Evolutionary conservation across 108 stramenopile species (phyloP), one percentile per base, ranked within the genome.

Genomic region (Seminavis robusta): DNA sequence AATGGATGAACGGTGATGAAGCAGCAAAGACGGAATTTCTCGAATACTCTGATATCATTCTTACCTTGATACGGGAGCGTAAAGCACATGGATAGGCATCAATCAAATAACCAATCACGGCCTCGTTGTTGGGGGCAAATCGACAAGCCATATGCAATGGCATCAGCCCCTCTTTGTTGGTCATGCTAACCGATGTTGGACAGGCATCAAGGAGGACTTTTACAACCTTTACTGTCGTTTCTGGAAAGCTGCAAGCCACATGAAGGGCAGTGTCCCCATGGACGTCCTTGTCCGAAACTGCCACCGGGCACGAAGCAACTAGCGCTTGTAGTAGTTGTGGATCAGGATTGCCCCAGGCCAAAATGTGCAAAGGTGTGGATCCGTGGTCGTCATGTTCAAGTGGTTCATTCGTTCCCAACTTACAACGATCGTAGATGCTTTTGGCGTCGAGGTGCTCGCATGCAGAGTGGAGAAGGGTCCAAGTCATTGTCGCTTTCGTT

Each of bases 161-260:
- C 38, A 77, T 39, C 38, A 71, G 67, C 0, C 76, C 76, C 39
- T 77, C 71, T 26, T 77, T 70, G 41, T 77, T 77, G 32, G 69
- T 64, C 23, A 73, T 61, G 37, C 54, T 69, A 26, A 77, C 57
- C 6, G 76, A 66, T 10, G 47, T 57, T 11, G 71, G 71, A 43
- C 62, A 73, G 40, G 55, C 27, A 17, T 59, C 45, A 9, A 59
- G 10, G 5, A 59, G 17, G 4, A 26, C 31, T 16, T 37, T 6
- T 11, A 59, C 37, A 4, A 47, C 58, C n/a, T 32, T 16, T 8
- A 20, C 4, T 28, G 44, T 17, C 52, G 23, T 52, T 3, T 33
- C 5, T 3, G 52, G 47, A 5, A 29, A 28, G n/a, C 47, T 48
- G 9, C 27, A 25, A 26, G 47, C 47, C 9, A 48, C 30, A 26